Evolutionary conservation across 495 filamentous ascomycete genomes (phyloP), one percentile per base, ranked within the genome.

Genomic region (Trichoderma reesei): DNA sequence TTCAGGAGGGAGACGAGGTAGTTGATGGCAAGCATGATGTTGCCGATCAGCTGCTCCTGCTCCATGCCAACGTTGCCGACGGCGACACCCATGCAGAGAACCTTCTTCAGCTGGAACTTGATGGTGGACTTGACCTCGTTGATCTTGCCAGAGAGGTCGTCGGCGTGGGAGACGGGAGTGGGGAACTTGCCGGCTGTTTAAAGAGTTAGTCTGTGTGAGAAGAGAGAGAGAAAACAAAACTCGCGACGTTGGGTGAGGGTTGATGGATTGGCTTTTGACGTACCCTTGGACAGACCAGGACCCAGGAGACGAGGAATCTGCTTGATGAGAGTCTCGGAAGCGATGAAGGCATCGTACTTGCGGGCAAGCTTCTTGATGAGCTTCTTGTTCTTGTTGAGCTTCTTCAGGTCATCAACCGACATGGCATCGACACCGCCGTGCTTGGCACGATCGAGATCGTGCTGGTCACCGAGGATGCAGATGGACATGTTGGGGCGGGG

Each of bases 341-440:
- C 88, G 74, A 98, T 80, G 82, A 98, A 98, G 69, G 92, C 93
- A 82, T 98, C 63, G 86, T 98, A 98, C 84, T 98, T 98, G 84
- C 92, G 91, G 68, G 94, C 95, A 67, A 98, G 90, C 87, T 98
- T 98, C 90, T 98, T 98, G 88, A 98, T 97, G 71, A 98, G 86
- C 87, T 98, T 98, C 88, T 98, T 98, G 90, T 98, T 98, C 90
- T 98, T 98, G 87, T 98, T 98, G 68, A 98, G 89, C 88, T 98
- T 98, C 89, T 98, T 98, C 78, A 98, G 81, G 79, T 98, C 94
- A 72, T 98, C 94, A 67, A 89, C 80, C 74, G 90, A 94, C 92
- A 98, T 98, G 79, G 92, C 91, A 71, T 98, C 94, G 69, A 96
- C 84, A 72, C 90, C 91, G 72, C 90, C 89, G 82, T 98, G 94